Conservation (phyloP, 179 eudicot genomes). For the Heliamphora pulchella region DNA sequence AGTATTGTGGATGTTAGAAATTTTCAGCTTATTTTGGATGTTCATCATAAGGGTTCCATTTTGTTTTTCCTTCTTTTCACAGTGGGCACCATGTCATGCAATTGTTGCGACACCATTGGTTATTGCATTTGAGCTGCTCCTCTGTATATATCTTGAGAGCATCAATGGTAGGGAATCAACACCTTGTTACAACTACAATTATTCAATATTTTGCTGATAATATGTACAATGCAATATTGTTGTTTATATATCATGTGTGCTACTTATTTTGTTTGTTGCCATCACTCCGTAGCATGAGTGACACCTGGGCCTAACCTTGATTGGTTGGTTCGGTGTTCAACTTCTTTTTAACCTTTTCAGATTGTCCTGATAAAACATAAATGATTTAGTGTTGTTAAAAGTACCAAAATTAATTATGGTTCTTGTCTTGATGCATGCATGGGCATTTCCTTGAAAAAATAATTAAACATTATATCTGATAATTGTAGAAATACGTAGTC, state of each 20-base stretch:
- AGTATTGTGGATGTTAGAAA: neutral
- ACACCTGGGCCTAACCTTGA: conserved; percentile 8
- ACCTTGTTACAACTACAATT: neutral
- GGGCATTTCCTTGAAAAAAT: neutral
- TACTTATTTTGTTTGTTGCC: conserved; percentile 8
- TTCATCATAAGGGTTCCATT: conserved; percentile 16
- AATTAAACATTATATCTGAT: neutral
- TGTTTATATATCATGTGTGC: neutral
- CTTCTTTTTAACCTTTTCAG: neutral
- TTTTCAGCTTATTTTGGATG: neutral
- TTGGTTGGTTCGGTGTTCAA: neutral
- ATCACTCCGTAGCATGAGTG: neutral
- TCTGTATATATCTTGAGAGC: conserved; percentile 87
- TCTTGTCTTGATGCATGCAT: neutral
- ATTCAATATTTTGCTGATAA: neutral
- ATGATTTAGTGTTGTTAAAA: neutral
- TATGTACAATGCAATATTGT: neutral
- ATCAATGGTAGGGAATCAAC: conserved; percentile 50
- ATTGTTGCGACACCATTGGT: conserved; percentile 84
- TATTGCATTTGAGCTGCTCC: conserved; percentile 88
- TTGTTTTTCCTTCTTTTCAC: conserved; percentile 19
- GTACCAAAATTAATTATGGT: neutral
- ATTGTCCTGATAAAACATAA: neutral
- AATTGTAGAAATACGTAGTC: neutral
- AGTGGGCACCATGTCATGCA: conserved; percentile 99